Evolutionary conservation across 768 basidiomycete species (phyloP).

Genomic region (Mycena olivaceomarginata): DNA sequence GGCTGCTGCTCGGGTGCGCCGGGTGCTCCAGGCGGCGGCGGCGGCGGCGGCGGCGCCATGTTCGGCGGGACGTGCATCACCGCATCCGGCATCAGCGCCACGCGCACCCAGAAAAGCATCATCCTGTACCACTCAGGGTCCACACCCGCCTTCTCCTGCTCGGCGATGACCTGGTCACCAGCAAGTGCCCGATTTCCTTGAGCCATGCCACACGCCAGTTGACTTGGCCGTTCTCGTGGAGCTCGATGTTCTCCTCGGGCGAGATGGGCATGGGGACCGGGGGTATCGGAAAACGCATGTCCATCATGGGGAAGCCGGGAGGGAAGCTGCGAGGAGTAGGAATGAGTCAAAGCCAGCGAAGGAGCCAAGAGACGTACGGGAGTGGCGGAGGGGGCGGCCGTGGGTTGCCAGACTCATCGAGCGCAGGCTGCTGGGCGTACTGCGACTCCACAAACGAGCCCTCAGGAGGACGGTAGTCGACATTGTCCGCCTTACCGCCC

Average conservation of each 20-base stretch:
- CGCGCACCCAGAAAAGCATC: constrained; percentile 87
- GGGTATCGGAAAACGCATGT: constrained; percentile 79
- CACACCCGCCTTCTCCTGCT: constrained; percentile 89
- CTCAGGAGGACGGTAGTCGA: constrained; percentile 78
- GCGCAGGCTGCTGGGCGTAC: constrained; percentile 51
- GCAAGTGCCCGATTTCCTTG: constrained; percentile 86
- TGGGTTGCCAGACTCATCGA: constrained; percentile 55
- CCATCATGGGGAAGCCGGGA: constrained; percentile 82
- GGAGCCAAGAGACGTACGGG: constrained; percentile 71
- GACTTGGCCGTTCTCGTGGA: constrained; percentile 86
- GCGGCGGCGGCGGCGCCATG: too few relatives aligned
- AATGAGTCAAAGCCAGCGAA: constrained; percentile 24
- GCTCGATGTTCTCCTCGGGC: constrained; percentile 81
- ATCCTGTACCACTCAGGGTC: constrained; percentile 91
- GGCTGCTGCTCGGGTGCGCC: too few relatives aligned
- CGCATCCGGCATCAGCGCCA: constrained; percentile 79
- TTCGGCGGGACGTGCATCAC: constrained; percentile 61
- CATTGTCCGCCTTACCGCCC: constrained; percentile 73
- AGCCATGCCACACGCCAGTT: constrained; percentile 89
- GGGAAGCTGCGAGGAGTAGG: constrained; percentile 82
- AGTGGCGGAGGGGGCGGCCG: constrained; percentile 81
- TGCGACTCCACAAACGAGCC: constrained; percentile 73
- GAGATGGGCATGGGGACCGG: constrained; percentile 78
- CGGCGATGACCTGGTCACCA: constrained; percentile 84
- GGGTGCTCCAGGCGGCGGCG: too few relatives aligned